These are phyloP conservation scores for Talaromyces albobiverticillius DNA, from an alignment of 2,329 filamentous ascomycete species.

Conservation along the genomic window DNA sequence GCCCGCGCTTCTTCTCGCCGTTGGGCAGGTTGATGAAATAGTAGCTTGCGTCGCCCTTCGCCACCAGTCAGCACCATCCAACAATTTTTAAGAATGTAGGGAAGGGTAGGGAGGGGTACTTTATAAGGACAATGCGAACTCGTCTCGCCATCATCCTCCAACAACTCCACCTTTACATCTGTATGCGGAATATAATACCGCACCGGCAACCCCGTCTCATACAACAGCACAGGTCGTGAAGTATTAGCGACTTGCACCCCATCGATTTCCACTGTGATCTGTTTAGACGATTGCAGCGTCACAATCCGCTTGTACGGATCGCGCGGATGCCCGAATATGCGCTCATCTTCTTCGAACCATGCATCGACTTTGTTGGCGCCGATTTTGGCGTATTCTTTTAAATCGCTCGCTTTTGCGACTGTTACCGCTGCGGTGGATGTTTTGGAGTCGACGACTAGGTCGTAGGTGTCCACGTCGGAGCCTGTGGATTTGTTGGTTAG, in stretches of 20 bases:
- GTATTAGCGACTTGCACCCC: constrained; percentile 14
- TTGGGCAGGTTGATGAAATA: constrained; percentile 12
- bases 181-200: constrained; percentile 14
- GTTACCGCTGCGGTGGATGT: constrained; percentile 8
- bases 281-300: constrained; percentile 12
- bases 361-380: constrained; percentile 10
- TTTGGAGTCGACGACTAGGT: constrained; percentile 4
- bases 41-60: constrained; percentile 12
- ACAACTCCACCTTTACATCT: constrained; percentile 12
- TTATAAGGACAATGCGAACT: constrained; percentile 10
- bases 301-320: constrained; percentile 16
- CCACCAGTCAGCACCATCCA: neutral
- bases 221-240: constrained; percentile 11
- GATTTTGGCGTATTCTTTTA: constrained; percentile 9
- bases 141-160: constrained; percentile 6
- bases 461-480: constrained; percentile 5
- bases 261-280: constrained; percentile 14
- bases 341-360: constrained; percentile 16
- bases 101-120: neutral
- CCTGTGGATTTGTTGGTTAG: constrained; percentile 4
- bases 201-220: constrained; percentile 13
- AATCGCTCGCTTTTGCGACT: neutral
- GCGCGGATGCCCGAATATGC: constrained; percentile 13
- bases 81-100: neutral
- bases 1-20: constrained; percentile 9